Base-by-base conservation (phyloP, 805 yeast genomes). In the Candida silvatica region DNA sequence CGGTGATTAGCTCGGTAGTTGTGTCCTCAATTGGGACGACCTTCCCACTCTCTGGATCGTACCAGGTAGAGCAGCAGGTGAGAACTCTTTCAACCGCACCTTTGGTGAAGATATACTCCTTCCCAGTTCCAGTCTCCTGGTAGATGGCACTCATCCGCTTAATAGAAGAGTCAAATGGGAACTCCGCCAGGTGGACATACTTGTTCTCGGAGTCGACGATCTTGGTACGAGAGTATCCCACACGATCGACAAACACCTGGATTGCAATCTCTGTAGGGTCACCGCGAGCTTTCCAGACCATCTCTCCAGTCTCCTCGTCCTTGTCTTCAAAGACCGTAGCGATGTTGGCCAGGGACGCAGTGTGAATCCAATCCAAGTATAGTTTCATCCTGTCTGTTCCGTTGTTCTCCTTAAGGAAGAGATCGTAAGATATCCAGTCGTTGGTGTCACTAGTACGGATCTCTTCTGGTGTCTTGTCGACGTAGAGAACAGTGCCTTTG, bases 281-380 rank as follows among this genome's bases (percentile, higher is more conserved):
- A 12, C 73, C 74, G 15, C 45, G 51, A 33, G 57, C 43, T 16
- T 37, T 45, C 94, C 94, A 84, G 7, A 54, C 57, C 4, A 47
- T 52, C 12, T 56, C 41, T 14, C 47, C 51, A 9, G 37, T 18
- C 20, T 69, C 69, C 14, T 62, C 65, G 17, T 56, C 59, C n/a
- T 52, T 58, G 39, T 67, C 59, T 44, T 68, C 61, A 41, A 67
- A 70, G 3, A 85, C 76, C 8, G 67, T 65, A 3, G 95, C 90
- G 48, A 84, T 75, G 47, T 85, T 86, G 24, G 94, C 94, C 42
- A 86, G 59, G 1, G 92, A 71, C 2, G 94, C 85, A 32, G 80
- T 63, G 18, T 58, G 50, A 36, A 81, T 55, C 82, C 85, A 84
- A 25, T 63, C 52, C 22, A 53, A 40, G 44, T 71, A 69, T 11